Evolutionary conservation across 345 rosid species (phyloP), one percentile per base, ranked within the genome.

Genomic region (Aegle marmelos): DNA sequence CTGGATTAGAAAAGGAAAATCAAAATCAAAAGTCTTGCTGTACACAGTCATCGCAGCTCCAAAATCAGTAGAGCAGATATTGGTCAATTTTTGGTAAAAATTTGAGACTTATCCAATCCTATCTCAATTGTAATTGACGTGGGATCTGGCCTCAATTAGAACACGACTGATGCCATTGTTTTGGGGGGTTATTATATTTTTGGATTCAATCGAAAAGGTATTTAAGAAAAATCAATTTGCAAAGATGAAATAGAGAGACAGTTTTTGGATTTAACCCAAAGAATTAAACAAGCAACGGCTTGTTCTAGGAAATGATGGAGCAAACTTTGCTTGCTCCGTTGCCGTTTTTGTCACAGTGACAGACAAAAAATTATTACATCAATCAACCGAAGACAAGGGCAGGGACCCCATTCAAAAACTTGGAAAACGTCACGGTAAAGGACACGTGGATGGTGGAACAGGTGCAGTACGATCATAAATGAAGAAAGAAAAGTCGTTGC

Each of bases 371-470:
- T 63, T 28, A 10, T 41, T 41, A 2, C 2, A 3, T 61, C 66
- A 5, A 13, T 28, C 22, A 1, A 13, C 17, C 3, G 16, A 13
- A 3, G 50, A 11, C 5, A 45, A 3, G 11, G 45, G 45, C 45
- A 13, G 36, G 36, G 21, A 8, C 14, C 9, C 9, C 0, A 53
- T 53, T 53, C 6, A 53, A 53, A 17, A 28, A 14, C 30, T 17
- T 2, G 19, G 19, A 25, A 6, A 16, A 13, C 72, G 5, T 36
- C 56, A 7, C 24, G 0, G 22, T 68, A 24, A 36, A n/a, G 7
- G 72, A 65, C 67, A 36, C 70, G 58, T 54, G 37, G 71, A 53
- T 7, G 65, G 68, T 58, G 68, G 25, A 30, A 59, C 25, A 68
- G 2, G 9, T 4, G 2, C 17, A 2, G 28, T 41, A 45, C 30